Percentiles rank a stretch among this genome's conserved stretches.
phyloP scores from a whole-genome alignment of 2,329 filamentous ascomycete species.

The Diaporthe sp. region DNA sequence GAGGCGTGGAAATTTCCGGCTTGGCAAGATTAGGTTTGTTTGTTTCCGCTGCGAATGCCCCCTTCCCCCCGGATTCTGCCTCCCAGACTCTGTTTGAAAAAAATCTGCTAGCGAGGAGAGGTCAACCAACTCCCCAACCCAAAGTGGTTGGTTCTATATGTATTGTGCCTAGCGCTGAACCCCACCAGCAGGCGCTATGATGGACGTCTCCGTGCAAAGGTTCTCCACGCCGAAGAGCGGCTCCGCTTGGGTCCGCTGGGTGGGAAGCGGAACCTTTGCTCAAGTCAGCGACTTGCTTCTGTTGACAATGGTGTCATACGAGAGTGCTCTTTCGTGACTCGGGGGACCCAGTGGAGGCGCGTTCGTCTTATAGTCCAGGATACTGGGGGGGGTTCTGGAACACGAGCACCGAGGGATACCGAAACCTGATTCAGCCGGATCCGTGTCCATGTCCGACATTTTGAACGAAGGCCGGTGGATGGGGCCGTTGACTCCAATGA shows the following conservation, averaged over 20 bases:
- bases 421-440: constrained; percentile 2
- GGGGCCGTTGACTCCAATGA: background rate
- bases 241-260: constrained; percentile 4
- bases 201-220: background rate
- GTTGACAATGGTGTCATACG: constrained; percentile 20
- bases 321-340: constrained; percentile 9
- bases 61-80: background rate
- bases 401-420: constrained; percentile 4
- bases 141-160: background rate
- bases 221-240: background rate
- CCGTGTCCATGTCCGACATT: background rate
- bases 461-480: background rate
- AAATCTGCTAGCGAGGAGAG: too few species aligned
- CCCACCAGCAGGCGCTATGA: background rate
- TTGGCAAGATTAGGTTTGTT: constrained; percentile 29
- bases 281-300: constrained; percentile 8
- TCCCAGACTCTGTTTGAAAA: background rate
- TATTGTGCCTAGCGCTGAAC: background rate
- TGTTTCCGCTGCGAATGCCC: constrained; percentile 1
- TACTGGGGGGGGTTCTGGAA: background rate
- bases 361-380: constrained; percentile 3
- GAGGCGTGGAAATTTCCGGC: constrained; percentile 25
- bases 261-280: background rate
- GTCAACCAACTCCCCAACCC: background rate
- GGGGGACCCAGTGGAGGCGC: constrained; percentile 13